Conservation (phyloP, 768 basidiomycete genomes). For the Gloeostereum incarnatum region DNA sequence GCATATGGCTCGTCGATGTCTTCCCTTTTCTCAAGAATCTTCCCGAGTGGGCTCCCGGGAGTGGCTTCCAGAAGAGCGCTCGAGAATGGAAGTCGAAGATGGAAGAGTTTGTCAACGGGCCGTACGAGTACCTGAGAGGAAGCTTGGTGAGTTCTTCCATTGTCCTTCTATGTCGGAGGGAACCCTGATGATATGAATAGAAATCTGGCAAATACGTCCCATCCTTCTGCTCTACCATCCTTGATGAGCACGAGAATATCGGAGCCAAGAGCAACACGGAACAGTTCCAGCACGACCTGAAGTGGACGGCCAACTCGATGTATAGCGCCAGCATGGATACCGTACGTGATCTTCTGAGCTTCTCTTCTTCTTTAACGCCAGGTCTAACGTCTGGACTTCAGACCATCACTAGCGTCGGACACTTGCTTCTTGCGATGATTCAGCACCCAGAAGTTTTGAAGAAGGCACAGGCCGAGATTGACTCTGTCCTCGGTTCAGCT, state of each 20-base stretch:
- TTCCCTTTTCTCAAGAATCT: conserved; percentile 42
- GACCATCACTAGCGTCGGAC: conserved; percentile 46
- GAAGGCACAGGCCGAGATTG: conserved; percentile 60
- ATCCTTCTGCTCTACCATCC: conserved; percentile 28
- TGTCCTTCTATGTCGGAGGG: conserved; percentile 4
- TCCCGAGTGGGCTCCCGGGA: conserved; percentile 61
- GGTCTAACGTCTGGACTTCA: conserved; percentile 12
- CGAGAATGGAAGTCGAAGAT: conserved; percentile 52
- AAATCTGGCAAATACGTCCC: conserved; percentile 28
- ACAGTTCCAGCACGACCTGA: conserved; percentile 56
- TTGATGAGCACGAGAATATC: conserved; percentile 27
- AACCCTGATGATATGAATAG: conserved; percentile 14
- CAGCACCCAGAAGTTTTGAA: conserved; percentile 44
- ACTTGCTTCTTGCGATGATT: conserved; percentile 64
- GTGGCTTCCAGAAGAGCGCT: conserved; percentile 56
- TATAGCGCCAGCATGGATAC: conserved; percentile 62
- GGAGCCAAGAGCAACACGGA: conserved; percentile 23
- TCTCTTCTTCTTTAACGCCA: not conserved
- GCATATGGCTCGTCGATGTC: conserved; percentile 41
- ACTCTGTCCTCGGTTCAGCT: conserved; percentile 42
- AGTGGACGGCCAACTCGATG: conserved; percentile 83
- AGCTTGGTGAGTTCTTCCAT: conserved; percentile 36
- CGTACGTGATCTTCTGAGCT: conserved; percentile 20
- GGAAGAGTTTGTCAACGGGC: conserved; percentile 53
- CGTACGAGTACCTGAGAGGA: conserved; percentile 48